Percentiles rank a stretch among this genome's conserved stretches.
These are phyloP conservation scores for Talaromyces liani DNA, from an alignment of 495 filamentous ascomycete species.

Conservation along the genomic window DNA sequence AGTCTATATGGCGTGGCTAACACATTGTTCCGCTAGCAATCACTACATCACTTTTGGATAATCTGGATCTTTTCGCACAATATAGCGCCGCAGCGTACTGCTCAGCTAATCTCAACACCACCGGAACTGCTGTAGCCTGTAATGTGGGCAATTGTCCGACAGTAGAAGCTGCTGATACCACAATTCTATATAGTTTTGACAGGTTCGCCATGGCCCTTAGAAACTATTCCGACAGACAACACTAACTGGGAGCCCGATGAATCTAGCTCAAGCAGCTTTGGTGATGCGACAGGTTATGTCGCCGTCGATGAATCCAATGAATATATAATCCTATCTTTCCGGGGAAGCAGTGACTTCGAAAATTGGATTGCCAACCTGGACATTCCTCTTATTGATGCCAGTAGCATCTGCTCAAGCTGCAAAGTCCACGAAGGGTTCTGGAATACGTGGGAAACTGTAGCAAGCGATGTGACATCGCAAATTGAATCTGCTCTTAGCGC, in stretches of 20 bases:
- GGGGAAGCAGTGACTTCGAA: constrained; percentile 47
- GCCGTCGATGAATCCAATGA: constrained; percentile 50
- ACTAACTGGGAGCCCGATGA: background rate
- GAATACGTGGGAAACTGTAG: constrained; percentile 36
- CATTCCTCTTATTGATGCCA: constrained; percentile 18
- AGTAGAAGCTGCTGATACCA: constrained; percentile 44
- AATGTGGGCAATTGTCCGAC: constrained; percentile 44
- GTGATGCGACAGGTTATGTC: constrained; percentile 59
- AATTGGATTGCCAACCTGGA: constrained; percentile 58
- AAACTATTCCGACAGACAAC: background rate
- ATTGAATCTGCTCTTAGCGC: constrained; percentile 16
- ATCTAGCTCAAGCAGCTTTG: constrained; percentile 34
- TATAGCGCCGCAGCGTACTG: constrained; percentile 62
- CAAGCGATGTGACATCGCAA: constrained; percentile 27
- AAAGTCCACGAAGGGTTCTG: constrained; percentile 44
- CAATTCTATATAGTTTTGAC: constrained; percentile 47
- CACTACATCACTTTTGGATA: constrained; percentile 13
- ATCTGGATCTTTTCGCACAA: constrained; percentile 53
- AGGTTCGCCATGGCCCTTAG: constrained; percentile 30
- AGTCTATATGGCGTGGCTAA: background rate
- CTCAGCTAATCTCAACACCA: constrained; percentile 35
- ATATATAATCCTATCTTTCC: constrained; percentile 56
- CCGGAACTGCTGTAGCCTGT: constrained; percentile 45
- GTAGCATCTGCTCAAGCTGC: constrained; percentile 40
- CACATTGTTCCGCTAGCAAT: constrained; percentile 7